Conservation (phyloP, 306 rosid species). For the Ormosia emarginata region DNA sequence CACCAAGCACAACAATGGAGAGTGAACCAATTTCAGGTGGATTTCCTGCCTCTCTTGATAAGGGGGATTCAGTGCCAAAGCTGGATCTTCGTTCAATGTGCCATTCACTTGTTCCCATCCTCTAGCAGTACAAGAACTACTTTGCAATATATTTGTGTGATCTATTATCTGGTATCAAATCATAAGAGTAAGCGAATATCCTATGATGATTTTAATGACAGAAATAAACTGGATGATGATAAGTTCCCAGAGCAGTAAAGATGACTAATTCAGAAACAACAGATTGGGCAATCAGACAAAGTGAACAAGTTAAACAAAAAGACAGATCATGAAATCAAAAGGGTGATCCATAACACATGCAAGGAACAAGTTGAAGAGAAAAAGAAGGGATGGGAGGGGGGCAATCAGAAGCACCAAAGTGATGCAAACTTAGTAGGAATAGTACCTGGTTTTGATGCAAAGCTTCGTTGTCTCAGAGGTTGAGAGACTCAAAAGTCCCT, state of each 20-base stretch:
- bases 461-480: background rate
- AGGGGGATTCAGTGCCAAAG: slow-evolving; percentile 35
- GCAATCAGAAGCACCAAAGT: background rate
- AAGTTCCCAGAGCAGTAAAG: background rate
- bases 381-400: background rate
- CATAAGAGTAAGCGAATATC: background rate
- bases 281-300: background rate
- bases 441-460: background rate
- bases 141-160: slow-evolving; percentile 14
- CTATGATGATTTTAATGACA: background rate
- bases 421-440: background rate
- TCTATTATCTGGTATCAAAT: slow-evolving; percentile 14
- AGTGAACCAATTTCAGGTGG: slow-evolving; percentile 56
- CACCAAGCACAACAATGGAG: slow-evolving; percentile 80
- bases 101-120: slow-evolving; percentile 76
- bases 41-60: slow-evolving; percentile 30
- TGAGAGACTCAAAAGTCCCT: background rate
- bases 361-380: background rate
- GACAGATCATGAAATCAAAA: background rate
- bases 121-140: slow-evolving; percentile 3
- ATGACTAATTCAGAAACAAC: background rate
- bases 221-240: background rate
- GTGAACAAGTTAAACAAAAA: background rate
- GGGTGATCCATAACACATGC: background rate
- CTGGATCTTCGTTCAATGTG: slow-evolving; percentile 49